These are phyloP conservation scores for Suhomyces yuchorum DNA, from an alignment of 1,139 yeast species.

Conservation along the genomic window DNA sequence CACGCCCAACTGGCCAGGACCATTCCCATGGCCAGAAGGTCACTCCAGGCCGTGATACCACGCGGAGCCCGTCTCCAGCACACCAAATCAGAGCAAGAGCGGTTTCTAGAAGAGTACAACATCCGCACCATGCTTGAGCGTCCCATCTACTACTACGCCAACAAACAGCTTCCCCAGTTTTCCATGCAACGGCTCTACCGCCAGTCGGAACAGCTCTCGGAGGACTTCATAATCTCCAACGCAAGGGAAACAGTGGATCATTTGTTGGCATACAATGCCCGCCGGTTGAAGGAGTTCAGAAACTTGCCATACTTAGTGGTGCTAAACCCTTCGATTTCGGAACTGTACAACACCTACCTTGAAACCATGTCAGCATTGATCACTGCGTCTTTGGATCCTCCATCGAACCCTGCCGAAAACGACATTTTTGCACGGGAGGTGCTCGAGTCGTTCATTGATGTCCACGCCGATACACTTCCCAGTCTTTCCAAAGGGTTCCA, in stretches of 20 bases:
- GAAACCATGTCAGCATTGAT: conserved; percentile 67
- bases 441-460: conserved; percentile 61
- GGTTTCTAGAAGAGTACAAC: conserved; percentile 48
- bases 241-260: conserved; percentile 48
- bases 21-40: not conserved
- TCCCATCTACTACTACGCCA: conserved; percentile 52
- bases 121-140: conserved; percentile 54
- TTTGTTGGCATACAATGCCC: conserved; percentile 46
- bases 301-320: conserved; percentile 80
- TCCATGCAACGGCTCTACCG: conserved; percentile 48
- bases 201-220: conserved; percentile 43
- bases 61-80: not conserved
- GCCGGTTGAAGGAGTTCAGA: conserved; percentile 68
- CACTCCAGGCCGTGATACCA: not conserved
- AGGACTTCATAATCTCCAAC: conserved; percentile 35
- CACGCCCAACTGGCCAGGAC: not conserved
- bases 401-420: conserved; percentile 56
- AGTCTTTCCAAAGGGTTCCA: conserved; percentile 78
- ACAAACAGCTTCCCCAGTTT: conserved; percentile 48
- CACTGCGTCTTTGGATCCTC: conserved; percentile 39
- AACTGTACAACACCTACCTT: conserved; percentile 71
- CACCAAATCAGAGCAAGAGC: conserved; percentile 24
- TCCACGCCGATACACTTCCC: conserved; percentile 83
- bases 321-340: conserved; percentile 86
- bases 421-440: conserved; percentile 47